Evolutionary conservation across 805 yeast genomes (phyloP).

Genomic region (Diddensiella caesifluorescens): DNA sequence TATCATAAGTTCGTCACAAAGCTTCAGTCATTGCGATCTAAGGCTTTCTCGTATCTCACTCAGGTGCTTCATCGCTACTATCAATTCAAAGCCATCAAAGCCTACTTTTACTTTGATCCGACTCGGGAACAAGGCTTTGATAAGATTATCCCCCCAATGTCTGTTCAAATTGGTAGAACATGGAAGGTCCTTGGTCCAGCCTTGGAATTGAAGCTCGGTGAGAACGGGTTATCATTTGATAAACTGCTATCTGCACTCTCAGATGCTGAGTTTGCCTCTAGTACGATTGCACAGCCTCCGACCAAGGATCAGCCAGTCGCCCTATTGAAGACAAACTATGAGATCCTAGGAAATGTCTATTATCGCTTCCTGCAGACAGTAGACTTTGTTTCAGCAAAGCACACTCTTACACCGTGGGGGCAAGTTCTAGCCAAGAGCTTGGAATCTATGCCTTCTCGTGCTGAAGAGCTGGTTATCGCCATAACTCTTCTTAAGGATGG

Average conservation of each 20-base stretch:
- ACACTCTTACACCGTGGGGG: slow-evolving; percentile 50
- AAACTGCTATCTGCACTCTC: slow-evolving; percentile 29
- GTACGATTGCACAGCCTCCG: slow-evolving; percentile 16
- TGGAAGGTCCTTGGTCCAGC: slow-evolving; percentile 14
- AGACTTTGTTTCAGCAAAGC: slow-evolving; percentile 40
- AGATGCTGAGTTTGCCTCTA: slow-evolving; percentile 30
- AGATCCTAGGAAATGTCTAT: slow-evolving; percentile 51
- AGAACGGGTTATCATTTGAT: not conserved
- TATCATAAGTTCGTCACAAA: slow-evolving; percentile 45
- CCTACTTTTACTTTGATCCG: slow-evolving; percentile 51
- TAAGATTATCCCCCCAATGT: slow-evolving; percentile 17
- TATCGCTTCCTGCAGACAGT: slow-evolving; percentile 49
- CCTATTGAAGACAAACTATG: slow-evolving; percentile 41
- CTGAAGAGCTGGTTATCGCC: slow-evolving; percentile 24
- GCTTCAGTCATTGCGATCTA: slow-evolving; percentile 47
- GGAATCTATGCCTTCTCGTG: slow-evolving; percentile 7
- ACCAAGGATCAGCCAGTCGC: slow-evolving; percentile 8
- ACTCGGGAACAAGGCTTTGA: slow-evolving; percentile 35
- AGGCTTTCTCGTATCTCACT: slow-evolving; percentile 61
- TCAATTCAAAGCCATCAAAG: slow-evolving; percentile 63
- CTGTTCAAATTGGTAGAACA: slow-evolving; percentile 8
- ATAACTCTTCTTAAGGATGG: slow-evolving; percentile 24
- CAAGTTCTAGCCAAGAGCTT: slow-evolving; percentile 36
- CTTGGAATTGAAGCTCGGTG: not conserved
- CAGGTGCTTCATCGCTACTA: slow-evolving; percentile 75